These are phyloP conservation scores for Cetraspora pellucida DNA, from an alignment of 192 early-diverging fungal species.

Conservation along the genomic window DNA sequence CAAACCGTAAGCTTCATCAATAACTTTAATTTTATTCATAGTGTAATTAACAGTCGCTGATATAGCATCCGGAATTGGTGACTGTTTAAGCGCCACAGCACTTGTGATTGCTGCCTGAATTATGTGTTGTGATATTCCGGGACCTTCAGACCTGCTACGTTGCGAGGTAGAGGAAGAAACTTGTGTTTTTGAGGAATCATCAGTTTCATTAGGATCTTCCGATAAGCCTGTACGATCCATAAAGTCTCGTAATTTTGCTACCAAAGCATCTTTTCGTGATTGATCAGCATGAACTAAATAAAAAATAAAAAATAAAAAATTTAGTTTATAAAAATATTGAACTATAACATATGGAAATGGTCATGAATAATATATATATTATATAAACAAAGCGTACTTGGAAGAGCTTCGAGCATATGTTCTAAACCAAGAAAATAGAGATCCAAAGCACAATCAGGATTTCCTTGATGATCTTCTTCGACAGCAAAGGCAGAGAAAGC, in stretches of 20 bases:
- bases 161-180: not conserved
- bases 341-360: not conserved
- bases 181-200: not conserved
- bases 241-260: not conserved
- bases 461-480: slow-evolving; percentile 44
- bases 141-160: not conserved
- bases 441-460: slow-evolving; percentile 41
- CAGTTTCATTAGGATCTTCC: not conserved
- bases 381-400: slow-evolving; percentile 43
- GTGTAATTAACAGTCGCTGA: slow-evolving; percentile 40
- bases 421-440: slow-evolving; percentile 42
- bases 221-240: not conserved
- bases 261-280: slow-evolving; percentile 2
- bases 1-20: slow-evolving; percentile 53
- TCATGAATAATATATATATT: not conserved
- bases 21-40: slow-evolving; percentile 40
- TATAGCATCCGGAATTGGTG: slow-evolving; percentile 57
- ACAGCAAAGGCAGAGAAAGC: slow-evolving; percentile 40
- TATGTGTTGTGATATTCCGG: slow-evolving; percentile 32
- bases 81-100: slow-evolving; percentile 58
- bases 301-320: not conserved
- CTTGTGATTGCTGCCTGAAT: slow-evolving; percentile 49
- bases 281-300: slow-evolving; percentile 18
- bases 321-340: not conserved
- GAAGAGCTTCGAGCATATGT: slow-evolving; percentile 43